Percentiles rank a stretch among this genome's conserved stretches.
Evolutionary conservation across 2,329 filamentous ascomycete genomes (phyloP).

Genomic region (Phyllachora maydis): DNA sequence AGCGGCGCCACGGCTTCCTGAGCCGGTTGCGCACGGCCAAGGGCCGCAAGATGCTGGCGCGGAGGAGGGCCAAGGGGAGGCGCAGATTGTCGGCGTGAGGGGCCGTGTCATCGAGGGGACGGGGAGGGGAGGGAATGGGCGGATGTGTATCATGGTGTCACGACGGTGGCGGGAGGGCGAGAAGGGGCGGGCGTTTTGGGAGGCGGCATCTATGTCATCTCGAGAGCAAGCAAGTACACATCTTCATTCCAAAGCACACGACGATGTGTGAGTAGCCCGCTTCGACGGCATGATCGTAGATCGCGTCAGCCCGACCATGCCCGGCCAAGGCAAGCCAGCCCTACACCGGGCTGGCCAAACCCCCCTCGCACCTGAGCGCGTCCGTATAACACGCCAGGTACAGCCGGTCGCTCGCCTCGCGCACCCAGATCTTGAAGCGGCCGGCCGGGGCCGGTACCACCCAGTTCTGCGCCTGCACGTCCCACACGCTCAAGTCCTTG

Average conservation of each 20-base stretch:
- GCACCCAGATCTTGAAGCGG: slow-evolving; percentile 21
- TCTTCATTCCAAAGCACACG: too few species aligned
- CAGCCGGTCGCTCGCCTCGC: slow-evolving; percentile 18
- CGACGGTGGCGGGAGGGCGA: too few species aligned
- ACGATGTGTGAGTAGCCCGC: too few species aligned
- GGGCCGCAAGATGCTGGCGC: slow-evolving; percentile 28
- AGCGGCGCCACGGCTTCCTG: slow-evolving; percentile 37
- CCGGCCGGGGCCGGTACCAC: slow-evolving; percentile 18
- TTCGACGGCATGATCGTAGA: too few species aligned
- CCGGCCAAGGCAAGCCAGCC: too few species aligned
- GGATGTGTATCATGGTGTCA: too few species aligned
- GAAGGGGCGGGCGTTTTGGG: too few species aligned
- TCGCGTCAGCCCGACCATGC: too few species aligned
- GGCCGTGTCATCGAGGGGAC: too few species aligned
- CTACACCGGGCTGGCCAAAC: slow-evolving; percentile 13
- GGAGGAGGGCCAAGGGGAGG: slow-evolving; percentile 31
- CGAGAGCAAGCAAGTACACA: too few species aligned
- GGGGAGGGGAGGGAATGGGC: neutral
- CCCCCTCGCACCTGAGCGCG: slow-evolving; percentile 14
- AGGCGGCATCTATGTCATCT: too few species aligned
- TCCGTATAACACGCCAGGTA: slow-evolving; percentile 17
- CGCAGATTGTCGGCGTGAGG: slow-evolving; percentile 16
- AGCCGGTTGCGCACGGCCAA: slow-evolving; percentile 25
- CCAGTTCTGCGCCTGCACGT: slow-evolving; percentile 24
- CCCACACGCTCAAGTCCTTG: slow-evolving; percentile 27